Conservation (phyloP, 2,329 filamentous ascomycete species). For the Phyllosticta citriasiana region DNA sequence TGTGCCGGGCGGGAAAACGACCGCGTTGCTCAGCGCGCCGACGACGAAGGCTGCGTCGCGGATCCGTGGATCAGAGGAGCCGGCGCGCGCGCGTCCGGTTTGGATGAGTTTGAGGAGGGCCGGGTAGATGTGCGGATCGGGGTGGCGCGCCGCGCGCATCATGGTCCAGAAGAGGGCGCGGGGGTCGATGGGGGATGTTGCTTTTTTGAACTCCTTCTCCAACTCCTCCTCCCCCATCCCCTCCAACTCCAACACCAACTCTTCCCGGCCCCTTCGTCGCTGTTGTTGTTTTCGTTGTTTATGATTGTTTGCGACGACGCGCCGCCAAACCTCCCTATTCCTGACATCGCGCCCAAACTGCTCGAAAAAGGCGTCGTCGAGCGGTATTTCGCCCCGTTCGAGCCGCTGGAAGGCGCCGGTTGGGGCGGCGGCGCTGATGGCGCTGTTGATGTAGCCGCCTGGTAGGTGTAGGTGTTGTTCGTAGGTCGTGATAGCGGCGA, state of each 20-base stretch:
- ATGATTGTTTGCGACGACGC: slow-evolving; percentile 43
- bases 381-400: slow-evolving; percentile 69
- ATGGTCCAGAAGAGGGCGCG: slow-evolving; percentile 80
- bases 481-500: slow-evolving; percentile 88
- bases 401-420: slow-evolving; percentile 79
- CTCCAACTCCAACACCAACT: too few species aligned
- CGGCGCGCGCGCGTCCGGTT: background rate
- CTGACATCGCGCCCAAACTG: slow-evolving; percentile 68
- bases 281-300: slow-evolving; percentile 16
- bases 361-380: slow-evolving; percentile 66
- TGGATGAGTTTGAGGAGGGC: slow-evolving; percentile 60
- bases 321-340: slow-evolving; percentile 54
- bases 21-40: slow-evolving; percentile 81
- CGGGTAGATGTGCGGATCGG: slow-evolving; percentile 83
- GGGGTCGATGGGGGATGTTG: slow-evolving; percentile 50
- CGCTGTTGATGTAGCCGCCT: slow-evolving; percentile 82
- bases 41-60: slow-evolving; percentile 31
- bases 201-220: slow-evolving; percentile 22
- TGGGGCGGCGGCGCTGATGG: slow-evolving; percentile 69
- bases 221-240: slow-evolving; percentile 23
- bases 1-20: slow-evolving; percentile 72
- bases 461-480: slow-evolving; percentile 69
- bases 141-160: slow-evolving; percentile 63
- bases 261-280: too few species aligned
- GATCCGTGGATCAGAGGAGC: background rate